Conservation (phyloP, 768 basidiomycete genomes). For the Amanita rimosa region DNA sequence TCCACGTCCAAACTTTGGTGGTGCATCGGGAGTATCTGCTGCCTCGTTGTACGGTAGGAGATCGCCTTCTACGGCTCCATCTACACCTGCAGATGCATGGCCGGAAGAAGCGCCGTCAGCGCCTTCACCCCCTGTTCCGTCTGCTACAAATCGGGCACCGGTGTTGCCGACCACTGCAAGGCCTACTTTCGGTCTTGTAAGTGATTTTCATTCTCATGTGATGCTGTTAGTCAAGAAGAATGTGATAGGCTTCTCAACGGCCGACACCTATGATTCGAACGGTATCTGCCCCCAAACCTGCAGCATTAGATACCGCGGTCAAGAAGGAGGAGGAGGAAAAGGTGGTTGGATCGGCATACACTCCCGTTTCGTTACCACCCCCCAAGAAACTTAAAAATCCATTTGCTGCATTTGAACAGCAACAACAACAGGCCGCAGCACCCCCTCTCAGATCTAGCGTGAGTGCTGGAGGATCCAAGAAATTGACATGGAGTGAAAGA, state of each 20-base stretch:
- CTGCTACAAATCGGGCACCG: conserved; percentile 38
- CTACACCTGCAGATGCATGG: conserved; percentile 49
- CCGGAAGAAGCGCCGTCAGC: conserved; percentile 33
- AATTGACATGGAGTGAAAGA: conserved; percentile 89
- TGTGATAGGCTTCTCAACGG: background rate
- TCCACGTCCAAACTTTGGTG: conserved; percentile 36
- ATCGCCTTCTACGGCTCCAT: conserved; percentile 16
- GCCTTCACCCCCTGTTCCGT: conserved; percentile 29
- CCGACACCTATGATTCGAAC: background rate
- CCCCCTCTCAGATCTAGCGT: conserved; percentile 12
- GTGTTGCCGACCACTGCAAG: conserved; percentile 28
- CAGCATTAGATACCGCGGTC: conserved; percentile 19
- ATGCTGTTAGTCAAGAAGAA: background rate
- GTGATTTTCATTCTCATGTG: background rate
- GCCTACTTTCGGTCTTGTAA: conserved; percentile 22
- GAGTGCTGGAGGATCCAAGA: conserved; percentile 41
- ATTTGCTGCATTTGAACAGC: conserved; percentile 47
- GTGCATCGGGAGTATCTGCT: conserved; percentile 26
- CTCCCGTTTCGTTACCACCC: conserved; percentile 72
- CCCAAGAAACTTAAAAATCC: conserved; percentile 87
- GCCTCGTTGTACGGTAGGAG: conserved; percentile 31
- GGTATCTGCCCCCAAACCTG: background rate
- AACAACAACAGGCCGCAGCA: conserved; percentile 29
- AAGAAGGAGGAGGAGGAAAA: conserved; percentile 74
- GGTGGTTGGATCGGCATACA: conserved; percentile 84